Conservation (phyloP, 345 rosid species). For the Eucalyptus microcorys region DNA sequence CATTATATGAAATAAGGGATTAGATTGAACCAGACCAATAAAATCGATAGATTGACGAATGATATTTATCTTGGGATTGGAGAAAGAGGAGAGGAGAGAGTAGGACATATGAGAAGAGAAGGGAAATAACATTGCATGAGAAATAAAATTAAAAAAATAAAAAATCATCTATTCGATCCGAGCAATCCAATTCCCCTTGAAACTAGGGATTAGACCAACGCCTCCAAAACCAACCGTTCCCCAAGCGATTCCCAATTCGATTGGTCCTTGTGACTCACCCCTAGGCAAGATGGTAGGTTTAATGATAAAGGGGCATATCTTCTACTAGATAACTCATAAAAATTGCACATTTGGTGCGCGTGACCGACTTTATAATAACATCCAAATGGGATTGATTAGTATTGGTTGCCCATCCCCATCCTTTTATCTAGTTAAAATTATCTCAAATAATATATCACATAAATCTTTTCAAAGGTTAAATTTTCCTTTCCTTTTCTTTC, state of each 20-base stretch:
- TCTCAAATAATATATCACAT: background rate
- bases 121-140: background rate
- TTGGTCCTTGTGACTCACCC: background rate
- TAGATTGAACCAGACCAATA: fast-evolving
- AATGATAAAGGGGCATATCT: background rate
- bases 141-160: too few relatives aligned
- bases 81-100: background rate
- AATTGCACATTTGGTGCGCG: background rate
- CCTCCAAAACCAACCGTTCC: fast-evolving
- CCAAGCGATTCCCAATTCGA: background rate
- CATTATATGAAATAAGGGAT: too few relatives aligned
- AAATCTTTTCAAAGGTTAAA: background rate
- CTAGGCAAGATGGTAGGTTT: background rate
- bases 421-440: background rate
- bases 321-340: background rate
- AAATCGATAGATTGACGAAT: background rate
- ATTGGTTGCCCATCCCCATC: background rate
- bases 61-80: too few relatives aligned
- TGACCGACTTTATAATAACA: background rate
- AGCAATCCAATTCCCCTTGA: too few relatives aligned
- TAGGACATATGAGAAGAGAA: fast-evolving
- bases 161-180: fast-evolving
- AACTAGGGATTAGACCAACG: background rate
- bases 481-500: background rate
- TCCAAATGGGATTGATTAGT: background rate